A percentile compares a stretch with the other conserved stretches of the same genome.
Evolutionary conservation across 805 yeast species (phyloP).

Genomic region (Yarrowia alimentaria): DNA sequence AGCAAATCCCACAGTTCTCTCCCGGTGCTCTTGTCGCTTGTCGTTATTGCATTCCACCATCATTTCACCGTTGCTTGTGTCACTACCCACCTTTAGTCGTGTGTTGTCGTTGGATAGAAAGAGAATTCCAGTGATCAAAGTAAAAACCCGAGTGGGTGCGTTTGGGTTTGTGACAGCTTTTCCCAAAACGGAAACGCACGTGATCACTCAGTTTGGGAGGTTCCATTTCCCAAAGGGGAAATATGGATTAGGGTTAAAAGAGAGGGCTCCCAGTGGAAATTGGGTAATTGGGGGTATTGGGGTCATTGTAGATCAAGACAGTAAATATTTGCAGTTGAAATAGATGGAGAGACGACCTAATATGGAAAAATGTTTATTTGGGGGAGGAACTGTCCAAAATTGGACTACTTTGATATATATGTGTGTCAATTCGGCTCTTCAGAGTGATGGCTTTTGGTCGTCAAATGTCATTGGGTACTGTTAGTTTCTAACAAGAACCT

Average conservation of each 20-base stretch:
- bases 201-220: slow-evolving; percentile 1
- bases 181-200: slow-evolving; percentile 23
- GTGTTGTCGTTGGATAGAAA: slow-evolving; percentile 28
- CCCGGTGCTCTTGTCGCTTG: slow-evolving; percentile 5
- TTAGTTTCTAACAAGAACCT: too few relatives aligned
- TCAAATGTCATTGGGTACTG: too few relatives aligned
- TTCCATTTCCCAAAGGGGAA: neutral
- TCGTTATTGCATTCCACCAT: neutral
- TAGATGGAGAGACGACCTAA: too few relatives aligned
- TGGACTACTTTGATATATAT: too few relatives aligned
- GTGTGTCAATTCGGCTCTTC: too few relatives aligned
- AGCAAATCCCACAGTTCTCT: too few relatives aligned
- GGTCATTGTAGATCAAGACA: too few relatives aligned
- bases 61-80: slow-evolving; percentile 14
- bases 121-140: slow-evolving; percentile 28
- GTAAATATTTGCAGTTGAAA: too few relatives aligned
- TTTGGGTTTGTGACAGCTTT: slow-evolving; percentile 27
- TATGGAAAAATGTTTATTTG: too few relatives aligned
- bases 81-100: slow-evolving; percentile 26
- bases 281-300: neutral
- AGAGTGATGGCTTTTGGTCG: too few relatives aligned
- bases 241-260: neutral
- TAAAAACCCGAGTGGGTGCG: slow-evolving; percentile 27
- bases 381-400: too few relatives aligned
- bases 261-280: too few relatives aligned